phyloP scores from a whole-genome alignment of 805 yeast genomes.

The Candida chilensis region DNA sequence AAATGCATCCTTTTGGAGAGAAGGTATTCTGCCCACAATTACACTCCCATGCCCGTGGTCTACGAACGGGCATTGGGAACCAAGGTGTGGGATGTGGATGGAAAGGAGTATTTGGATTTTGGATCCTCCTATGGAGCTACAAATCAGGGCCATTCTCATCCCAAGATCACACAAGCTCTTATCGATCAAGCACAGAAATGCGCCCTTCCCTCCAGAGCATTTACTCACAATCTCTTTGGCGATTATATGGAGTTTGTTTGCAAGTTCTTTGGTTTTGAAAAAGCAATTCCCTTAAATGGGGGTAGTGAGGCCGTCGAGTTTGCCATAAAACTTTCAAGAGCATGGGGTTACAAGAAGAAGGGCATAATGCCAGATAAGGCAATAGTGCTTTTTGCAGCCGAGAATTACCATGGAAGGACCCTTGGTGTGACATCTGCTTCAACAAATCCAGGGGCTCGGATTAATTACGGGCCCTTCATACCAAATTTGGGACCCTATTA shows the following conservation, averaged over 20 bases:
- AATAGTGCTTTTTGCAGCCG: constrained; percentile 1
- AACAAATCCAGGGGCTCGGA: neutral
- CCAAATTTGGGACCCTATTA: constrained; percentile 2
- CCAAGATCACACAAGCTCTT: constrained; percentile 7
- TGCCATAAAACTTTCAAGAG: neutral
- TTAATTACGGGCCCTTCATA: constrained; percentile 1
- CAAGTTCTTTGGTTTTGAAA: constrained; percentile 1
- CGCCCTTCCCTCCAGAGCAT: constrained; percentile 1
- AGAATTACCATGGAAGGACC: constrained; percentile 2
- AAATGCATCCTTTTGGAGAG: no score
- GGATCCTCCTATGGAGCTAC: constrained; percentile 15
- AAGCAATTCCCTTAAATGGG: constrained; percentile 2
- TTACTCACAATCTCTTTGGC: constrained; percentile 2
- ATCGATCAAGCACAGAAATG: constrained; percentile 1
- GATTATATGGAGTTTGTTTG: constrained; percentile 2
- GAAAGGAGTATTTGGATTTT: constrained; percentile 12
- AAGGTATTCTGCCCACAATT: constrained; percentile 13
- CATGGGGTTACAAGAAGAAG: constrained; percentile 1
- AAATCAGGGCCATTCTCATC: constrained; percentile 16
- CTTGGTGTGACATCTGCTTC: constrained; percentile 1
- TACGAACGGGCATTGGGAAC: constrained; percentile 10
- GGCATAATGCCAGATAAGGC: constrained; percentile 1
- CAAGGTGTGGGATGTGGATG: constrained; percentile 13
- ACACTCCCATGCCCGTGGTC: constrained; percentile 15
- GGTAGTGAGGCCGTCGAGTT: constrained; percentile 2